Percentiles rank a stretch among this genome's conserved stretches.
Conservation (phyloP, 305 asterid species). For the Fraxinus ornus region DNA sequence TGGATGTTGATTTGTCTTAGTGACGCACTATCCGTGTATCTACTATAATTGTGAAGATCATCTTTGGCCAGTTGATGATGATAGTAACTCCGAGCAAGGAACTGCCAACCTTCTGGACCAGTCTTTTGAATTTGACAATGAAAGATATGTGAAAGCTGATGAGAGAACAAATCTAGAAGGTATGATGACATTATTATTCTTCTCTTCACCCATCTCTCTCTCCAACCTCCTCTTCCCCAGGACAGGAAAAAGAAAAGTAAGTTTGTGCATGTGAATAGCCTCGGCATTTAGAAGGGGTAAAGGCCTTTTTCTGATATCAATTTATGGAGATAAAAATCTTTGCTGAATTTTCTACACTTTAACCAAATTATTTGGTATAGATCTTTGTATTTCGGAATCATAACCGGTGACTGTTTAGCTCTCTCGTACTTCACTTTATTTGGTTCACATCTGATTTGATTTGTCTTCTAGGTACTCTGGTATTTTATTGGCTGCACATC, state of each 20-base stretch:
- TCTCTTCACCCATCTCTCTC: not conserved
- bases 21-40: conserved; percentile 26
- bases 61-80: conserved; percentile 46
- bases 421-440: not conserved
- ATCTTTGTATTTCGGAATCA: conserved; percentile 7
- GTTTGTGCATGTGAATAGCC: not conserved
- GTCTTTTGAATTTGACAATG: conserved; percentile 26
- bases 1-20: not conserved
- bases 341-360: not conserved
- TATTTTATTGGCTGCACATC: conserved; percentile 47
- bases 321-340: conserved; percentile 5
- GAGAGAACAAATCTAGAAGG: conserved; percentile 45
- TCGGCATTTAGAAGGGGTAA: conserved; percentile 2
- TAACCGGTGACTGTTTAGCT: not conserved
- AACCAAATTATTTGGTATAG: not conserved
- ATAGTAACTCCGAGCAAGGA: conserved; percentile 40
- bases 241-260: not conserved
- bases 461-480: conserved; percentile 47
- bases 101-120: conserved; percentile 23
- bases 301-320: not conserved
- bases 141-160: conserved; percentile 30
- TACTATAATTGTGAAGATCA: conserved; percentile 75
- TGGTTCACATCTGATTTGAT: conserved; percentile 5
- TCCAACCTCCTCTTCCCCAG: not conserved
- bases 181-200: conserved; percentile 21